Evolutionary conservation across 2,329 filamentous ascomycete species (phyloP).

Genomic region (Elsinoe fawcettii): DNA sequence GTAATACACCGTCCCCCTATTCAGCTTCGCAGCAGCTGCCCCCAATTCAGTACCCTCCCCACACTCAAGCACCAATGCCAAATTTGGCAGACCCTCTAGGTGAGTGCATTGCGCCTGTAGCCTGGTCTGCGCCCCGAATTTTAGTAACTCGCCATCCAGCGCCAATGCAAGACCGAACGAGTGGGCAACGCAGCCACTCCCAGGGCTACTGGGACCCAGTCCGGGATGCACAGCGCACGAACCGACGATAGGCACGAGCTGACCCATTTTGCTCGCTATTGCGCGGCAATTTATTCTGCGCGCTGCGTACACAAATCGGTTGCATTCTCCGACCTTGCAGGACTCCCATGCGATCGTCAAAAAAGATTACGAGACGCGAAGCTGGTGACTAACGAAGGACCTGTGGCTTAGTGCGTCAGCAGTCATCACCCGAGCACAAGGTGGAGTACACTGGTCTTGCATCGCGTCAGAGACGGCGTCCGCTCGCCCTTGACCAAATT

Average conservation of each 20-base stretch:
- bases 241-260: background rate
- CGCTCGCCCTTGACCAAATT: background rate
- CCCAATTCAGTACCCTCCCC: background rate
- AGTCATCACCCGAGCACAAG: background rate
- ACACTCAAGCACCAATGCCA: background rate
- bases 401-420: background rate
- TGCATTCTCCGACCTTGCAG: background rate
- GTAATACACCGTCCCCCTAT: background rate
- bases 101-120: conserved; percentile 1
- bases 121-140: background rate
- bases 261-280: background rate
- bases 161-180: conserved; percentile 9
- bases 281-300: background rate
- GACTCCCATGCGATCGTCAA: background rate
- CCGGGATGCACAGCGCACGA: conserved; percentile 18
- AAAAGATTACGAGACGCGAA: background rate
- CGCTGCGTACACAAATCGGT: background rate
- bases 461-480: background rate
- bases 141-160: background rate
- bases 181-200: background rate
- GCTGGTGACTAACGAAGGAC: background rate
- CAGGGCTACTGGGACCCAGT: conserved; percentile 29
- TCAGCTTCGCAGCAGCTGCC: background rate
- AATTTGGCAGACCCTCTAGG: conserved; percentile 10
- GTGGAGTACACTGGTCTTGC: background rate